phyloP scores from a whole-genome alignment of 495 filamentous ascomycete species.

The Tetracladium marchalianum region DNA sequence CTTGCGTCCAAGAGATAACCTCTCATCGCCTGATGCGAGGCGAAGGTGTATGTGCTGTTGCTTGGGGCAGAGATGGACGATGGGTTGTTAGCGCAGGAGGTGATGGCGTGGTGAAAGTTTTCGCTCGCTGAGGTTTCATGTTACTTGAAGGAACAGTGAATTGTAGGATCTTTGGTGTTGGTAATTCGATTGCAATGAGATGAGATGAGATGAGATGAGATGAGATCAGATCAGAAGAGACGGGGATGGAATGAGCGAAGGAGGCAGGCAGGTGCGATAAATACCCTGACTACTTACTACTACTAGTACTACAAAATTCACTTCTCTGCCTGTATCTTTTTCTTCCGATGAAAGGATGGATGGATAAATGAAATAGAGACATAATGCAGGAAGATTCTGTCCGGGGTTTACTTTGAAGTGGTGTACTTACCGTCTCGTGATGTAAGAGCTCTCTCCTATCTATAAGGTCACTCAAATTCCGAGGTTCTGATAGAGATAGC shows the following conservation, averaged over 20 bases:
- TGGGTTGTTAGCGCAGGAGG: constrained; percentile 93
- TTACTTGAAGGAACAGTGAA: not conserved
- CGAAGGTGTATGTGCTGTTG: constrained; percentile 85
- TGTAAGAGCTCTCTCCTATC: too few relatives aligned
- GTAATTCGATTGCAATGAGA: not conserved
- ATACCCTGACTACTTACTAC: too few relatives aligned
- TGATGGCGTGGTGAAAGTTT: constrained; percentile 96
- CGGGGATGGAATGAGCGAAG: not conserved
- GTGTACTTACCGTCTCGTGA: too few relatives aligned
- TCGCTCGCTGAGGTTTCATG: constrained; percentile 36
- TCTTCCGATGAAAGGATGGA: too few relatives aligned
- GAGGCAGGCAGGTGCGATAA: too few relatives aligned
- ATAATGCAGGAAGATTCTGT: too few relatives aligned
- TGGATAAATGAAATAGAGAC: too few relatives aligned
- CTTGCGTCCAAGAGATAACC: constrained; percentile 88
- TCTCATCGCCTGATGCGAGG: constrained; percentile 85
- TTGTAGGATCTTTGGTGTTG: not conserved
- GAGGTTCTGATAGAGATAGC: too few relatives aligned
- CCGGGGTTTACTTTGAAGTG: too few relatives aligned
- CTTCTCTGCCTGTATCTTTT: too few relatives aligned
- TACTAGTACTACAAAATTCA: too few relatives aligned
- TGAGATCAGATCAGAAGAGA: constrained; percentile 1
- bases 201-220: constrained; percentile 3
- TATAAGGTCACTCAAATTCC: too few relatives aligned
- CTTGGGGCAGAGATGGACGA: constrained; percentile 88